phyloP scores from a whole-genome alignment of 163 green algal species.

The Coccomyxa subellipsoidea region DNA sequence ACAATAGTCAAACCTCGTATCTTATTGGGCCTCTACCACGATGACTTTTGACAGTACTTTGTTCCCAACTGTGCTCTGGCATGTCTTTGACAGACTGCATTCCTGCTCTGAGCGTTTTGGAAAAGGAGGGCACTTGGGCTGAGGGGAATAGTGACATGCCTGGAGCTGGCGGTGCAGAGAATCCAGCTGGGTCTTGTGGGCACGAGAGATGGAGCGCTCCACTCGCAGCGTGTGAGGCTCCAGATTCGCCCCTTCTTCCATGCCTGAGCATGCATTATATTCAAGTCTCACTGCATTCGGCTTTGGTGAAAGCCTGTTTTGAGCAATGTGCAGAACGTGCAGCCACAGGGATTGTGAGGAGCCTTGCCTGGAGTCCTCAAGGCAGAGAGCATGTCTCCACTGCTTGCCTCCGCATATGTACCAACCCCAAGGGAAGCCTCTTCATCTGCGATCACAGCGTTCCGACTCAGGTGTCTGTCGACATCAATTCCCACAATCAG shows the following conservation, averaged over 20 bases:
- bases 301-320: no score
- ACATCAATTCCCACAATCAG: no score
- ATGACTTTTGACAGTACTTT: background rate
- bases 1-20: background rate
- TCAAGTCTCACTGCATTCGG: no score
- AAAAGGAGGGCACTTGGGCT: background rate
- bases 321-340: background rate
- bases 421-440: background rate
- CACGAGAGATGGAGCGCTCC: background rate
- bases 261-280: no score
- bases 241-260: background rate
- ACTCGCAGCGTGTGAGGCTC: background rate
- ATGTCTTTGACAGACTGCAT: background rate
- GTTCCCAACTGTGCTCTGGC: background rate
- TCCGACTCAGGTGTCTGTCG: no score
- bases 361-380: background rate
- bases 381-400: background rate
- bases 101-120: background rate
- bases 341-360: background rate
- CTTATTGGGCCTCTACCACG: background rate
- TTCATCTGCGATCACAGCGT: background rate
- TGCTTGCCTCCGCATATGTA: background rate
- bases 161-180: background rate
- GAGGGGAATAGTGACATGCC: background rate
- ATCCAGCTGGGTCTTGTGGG: background rate